These are phyloP conservation scores for Ogataea chonburiensis DNA, from an alignment of 805 yeast species.

Conservation along the genomic window DNA sequence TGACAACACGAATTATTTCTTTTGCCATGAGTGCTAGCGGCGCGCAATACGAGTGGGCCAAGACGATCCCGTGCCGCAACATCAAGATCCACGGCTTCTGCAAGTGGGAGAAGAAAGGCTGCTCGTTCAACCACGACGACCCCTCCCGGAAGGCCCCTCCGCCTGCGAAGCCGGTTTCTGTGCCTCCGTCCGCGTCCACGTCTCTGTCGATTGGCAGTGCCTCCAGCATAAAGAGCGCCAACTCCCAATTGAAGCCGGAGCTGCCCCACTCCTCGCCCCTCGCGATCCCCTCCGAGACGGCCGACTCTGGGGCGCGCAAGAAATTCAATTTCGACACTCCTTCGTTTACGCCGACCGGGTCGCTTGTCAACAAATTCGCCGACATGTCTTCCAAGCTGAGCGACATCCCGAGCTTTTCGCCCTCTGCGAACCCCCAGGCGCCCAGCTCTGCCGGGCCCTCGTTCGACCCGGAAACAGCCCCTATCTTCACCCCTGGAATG, in stretches of 20 bases:
- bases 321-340: conserved; percentile 56
- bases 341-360: conserved; percentile 47
- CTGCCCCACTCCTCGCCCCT: conserved; percentile 6
- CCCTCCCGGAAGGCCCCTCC: conserved; percentile 24
- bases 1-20: conserved; percentile 2
- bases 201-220: conserved; percentile 12
- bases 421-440: conserved; percentile 29
- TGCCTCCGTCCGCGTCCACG: conserved; percentile 13
- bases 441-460: conserved; percentile 14
- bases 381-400: conserved; percentile 48
- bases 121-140: conserved; percentile 71
- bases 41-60: conserved; percentile 54
- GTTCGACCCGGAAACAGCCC: conserved; percentile 34
- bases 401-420: conserved; percentile 50
- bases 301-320: conserved; percentile 32
- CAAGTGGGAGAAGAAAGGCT: conserved; percentile 83
- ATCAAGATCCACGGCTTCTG: conserved; percentile 85
- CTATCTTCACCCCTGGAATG: conserved; percentile 30
- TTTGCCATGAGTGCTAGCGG: conserved; percentile 18
- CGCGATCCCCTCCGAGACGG: conserved; percentile 11
- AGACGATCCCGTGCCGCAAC: conserved; percentile 78
- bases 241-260: conserved; percentile 2
- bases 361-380: conserved; percentile 39
- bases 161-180: conserved; percentile 12
- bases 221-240: conserved; percentile 10